These are phyloP conservation scores for Debaryomyces hansenii DNA, from an alignment of 805 yeast genomes.

Conservation along the genomic window DNA sequence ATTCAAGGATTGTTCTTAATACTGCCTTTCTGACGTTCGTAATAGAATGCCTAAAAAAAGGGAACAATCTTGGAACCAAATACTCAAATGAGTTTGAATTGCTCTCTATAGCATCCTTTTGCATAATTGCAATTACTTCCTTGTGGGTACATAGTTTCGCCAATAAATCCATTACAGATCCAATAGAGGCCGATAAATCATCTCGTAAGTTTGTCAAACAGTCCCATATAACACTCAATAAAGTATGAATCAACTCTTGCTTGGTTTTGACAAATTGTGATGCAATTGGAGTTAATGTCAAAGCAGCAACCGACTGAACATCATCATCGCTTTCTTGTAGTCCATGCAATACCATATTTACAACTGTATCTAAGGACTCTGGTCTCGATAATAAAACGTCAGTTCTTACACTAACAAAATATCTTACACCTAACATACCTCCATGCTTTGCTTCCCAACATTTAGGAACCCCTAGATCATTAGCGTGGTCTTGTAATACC, in stretches of 20 bases:
- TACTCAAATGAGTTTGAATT: slow-evolving; percentile 61
- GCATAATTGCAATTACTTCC: slow-evolving; percentile 72
- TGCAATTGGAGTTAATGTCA: slow-evolving; percentile 88
- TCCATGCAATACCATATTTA: slow-evolving; percentile 85
- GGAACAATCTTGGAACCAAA: slow-evolving; percentile 87
- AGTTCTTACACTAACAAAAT: slow-evolving; percentile 85
- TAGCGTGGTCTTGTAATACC: slow-evolving; percentile 61
- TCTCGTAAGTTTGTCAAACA: slow-evolving; percentile 82
- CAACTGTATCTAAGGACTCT: slow-evolving; percentile 65
- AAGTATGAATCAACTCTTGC: slow-evolving; percentile 46
- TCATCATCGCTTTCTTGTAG: slow-evolving; percentile 81
- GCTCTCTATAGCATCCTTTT: slow-evolving; percentile 53
- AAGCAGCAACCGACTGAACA: slow-evolving; percentile 95
- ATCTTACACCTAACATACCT: slow-evolving; percentile 90
- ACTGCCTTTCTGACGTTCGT: slow-evolving; percentile 89
- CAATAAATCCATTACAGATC: slow-evolving; percentile 91
- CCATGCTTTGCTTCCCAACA: slow-evolving; percentile 99
- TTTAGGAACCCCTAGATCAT: slow-evolving; percentile 38
- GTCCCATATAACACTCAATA: slow-evolving; percentile 81
- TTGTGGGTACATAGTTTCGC: slow-evolving; percentile 84
- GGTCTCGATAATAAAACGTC: slow-evolving; percentile 66
- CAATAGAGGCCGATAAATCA: slow-evolving; percentile 91
- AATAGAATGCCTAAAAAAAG: slow-evolving; percentile 91
- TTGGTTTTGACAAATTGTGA: slow-evolving; percentile 75
- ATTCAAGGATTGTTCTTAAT: slow-evolving; percentile 74